phyloP scores from a whole-genome alignment of 768 basidiomycete genomes.

The Kwoniella europaea region DNA sequence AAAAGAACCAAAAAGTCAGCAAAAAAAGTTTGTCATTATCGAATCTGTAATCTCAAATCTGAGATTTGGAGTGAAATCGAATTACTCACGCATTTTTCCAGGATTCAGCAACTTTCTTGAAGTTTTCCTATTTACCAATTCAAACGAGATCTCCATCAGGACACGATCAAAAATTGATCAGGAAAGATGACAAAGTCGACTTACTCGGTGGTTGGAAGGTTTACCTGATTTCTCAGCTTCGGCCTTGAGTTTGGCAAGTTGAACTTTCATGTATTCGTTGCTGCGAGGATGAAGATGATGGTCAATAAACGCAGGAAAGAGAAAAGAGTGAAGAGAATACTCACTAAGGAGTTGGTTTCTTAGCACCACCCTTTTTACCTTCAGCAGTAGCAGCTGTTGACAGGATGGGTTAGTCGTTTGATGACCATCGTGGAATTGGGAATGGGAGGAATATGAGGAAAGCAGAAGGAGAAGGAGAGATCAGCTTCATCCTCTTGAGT shows the following conservation, averaged over 20 bases:
- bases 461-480: not conserved
- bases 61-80: no score
- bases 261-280: conserved; percentile 56
- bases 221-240: conserved; percentile 52
- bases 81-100: conserved; percentile 50
- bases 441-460: conserved; percentile 10
- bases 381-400: conserved; percentile 31
- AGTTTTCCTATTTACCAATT: conserved; percentile 42
- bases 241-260: conserved; percentile 55
- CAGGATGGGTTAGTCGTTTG: no score
- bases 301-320: not conserved
- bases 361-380: conserved; percentile 33
- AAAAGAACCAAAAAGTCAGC: conserved; percentile 4
- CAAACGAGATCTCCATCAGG: conserved; percentile 3
- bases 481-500: not conserved
- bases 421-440: not conserved
- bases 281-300: conserved; percentile 18
- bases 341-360: conserved; percentile 49
- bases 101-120: conserved; percentile 50
- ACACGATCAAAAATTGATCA: not conserved
- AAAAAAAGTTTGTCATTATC: conserved; percentile 10
- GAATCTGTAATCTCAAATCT: not conserved
- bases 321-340: conserved; percentile 17
- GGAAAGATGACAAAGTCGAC: not conserved
- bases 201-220: conserved; percentile 49